Base-by-base conservation (phyloP, 768 basidiomycete species). In the Clitopilus hobsonii region DNA sequence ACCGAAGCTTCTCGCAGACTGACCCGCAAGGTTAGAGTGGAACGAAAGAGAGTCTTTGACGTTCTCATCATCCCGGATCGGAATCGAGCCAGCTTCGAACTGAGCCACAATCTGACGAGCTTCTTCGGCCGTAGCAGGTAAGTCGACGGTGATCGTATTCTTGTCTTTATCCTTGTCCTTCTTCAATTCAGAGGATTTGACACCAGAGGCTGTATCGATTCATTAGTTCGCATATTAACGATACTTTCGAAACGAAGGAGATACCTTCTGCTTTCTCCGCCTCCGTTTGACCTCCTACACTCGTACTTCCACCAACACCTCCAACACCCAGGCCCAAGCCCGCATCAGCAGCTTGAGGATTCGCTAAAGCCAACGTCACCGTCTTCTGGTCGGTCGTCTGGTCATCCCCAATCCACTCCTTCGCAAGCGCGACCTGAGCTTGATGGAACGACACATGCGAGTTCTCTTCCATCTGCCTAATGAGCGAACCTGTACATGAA, bases 381-480 rank as follows among this genome's bases (percentile, higher is more conserved):
- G 82, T 77, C 49, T 68, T 80, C 55, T 80, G 81, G 4, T 63
- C 65, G 25, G 63, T 74, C 27, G 72, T 68, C 5, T 64, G 56
- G 51, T 77, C 76, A 18, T 67, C 71, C 11, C 85, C 86, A 36
- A 91, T 72, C 88, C 88, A 93, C 62, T 85, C 76, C 7, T 86
- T 81, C 6, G 88, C 80, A 18, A 94, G 81, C 0, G 95, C 95
- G 3, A 92, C 86, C 68, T 92, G 91, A 0, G 94, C 95, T 66
- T 93, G 74, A 59, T 85, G 81, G 78, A 92, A 97, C 47, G 80
- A 81, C 59, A 98, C 81, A 0, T 89, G 89, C 1, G 88, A 87
- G 63, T 77, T 72, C 53, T 80, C 64, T 66, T 96, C 91, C 80
- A 90, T 89, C 60, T 82, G 60, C 51, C 75, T 68, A 66, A 96